Evolutionary conservation across 2,329 filamentous ascomycete species (phyloP), one percentile per base, ranked within the genome.

Genomic region (Aureobasidium vineae): DNA sequence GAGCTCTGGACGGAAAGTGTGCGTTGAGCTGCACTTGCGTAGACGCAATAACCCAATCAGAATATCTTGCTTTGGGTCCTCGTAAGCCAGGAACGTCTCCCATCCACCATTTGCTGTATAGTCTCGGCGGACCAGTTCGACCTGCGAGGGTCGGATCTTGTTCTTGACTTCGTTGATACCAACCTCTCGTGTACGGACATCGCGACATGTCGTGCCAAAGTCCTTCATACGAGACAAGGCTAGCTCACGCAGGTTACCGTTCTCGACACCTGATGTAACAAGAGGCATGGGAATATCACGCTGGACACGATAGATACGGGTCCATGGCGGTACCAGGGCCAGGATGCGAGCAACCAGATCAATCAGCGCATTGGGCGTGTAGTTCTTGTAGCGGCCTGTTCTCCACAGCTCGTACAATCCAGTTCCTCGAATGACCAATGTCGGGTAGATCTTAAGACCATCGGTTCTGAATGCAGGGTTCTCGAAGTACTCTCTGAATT

Each of bases 241-340:
- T 57, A 99, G 82, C 77, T 99, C 95, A 69, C 95, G 88, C 45
- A 99, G 81, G 75, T 99, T 99, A 68, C 95, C 95, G 72, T 99
- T 99, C 79, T 99, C 95, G 0, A 99, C 95, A 47, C 95, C 95
- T 0, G 94, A 96, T 0, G 95, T 98, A n/a, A 99, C 96, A 28
- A 99, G 84, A 0, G 95, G 95, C 95, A 99, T 99, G n/a, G 95
- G 95, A 67, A 99, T 99, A 79, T 99, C 95, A 76, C 95, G 88
- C 81, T 99, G 95, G 0, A 99, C 95, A 68, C 95, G 92, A 81
- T 99, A 99, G 74, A 99, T 99, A 69, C 95, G 88, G 0, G 96
- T 99, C 95, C 95, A 99, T 1, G 95, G 95, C 1, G 95, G 95
- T 0, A 99, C 90, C 2, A 99, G 84, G 0, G 95, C 95, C 69